Percentiles rank a stretch among this genome's conserved stretches.
Evolutionary conservation across 768 basidiomycete species (phyloP).

Genomic region (Pulveroboletus sp.): DNA sequence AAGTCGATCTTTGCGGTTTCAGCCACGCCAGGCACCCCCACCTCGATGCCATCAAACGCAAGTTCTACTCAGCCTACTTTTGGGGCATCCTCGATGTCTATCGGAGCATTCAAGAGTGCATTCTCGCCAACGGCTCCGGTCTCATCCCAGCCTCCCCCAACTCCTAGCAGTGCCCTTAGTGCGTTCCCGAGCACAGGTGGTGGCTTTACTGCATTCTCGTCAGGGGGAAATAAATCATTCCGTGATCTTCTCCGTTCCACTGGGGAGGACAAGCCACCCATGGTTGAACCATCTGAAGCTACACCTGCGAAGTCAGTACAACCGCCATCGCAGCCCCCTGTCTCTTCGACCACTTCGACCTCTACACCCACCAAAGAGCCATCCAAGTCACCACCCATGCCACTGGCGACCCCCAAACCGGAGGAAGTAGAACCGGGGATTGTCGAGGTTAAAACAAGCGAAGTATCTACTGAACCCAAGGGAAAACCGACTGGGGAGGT

Average conservation of each 20-base stretch:
- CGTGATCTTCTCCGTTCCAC: constrained; percentile 51
- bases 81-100: constrained; percentile 35
- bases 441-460: not conserved
- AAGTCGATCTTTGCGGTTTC: constrained; percentile 37
- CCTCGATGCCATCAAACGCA: constrained; percentile 22
- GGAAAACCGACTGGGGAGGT: constrained; percentile 8
- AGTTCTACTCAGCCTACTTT: constrained; percentile 31
- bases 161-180: constrained; percentile 23
- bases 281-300: constrained; percentile 14
- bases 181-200: constrained; percentile 31
- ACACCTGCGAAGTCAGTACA: constrained; percentile 6
- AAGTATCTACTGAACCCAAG: constrained; percentile 1
- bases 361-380: constrained; percentile 15
- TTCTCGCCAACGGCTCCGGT: constrained; percentile 12
- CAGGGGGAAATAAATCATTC: constrained; percentile 49
- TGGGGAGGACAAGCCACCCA: constrained; percentile 26
- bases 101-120: constrained; percentile 14
- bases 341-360: constrained; percentile 9
- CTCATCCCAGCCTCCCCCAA: constrained; percentile 8
- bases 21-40: constrained; percentile 11
- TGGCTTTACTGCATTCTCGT: constrained; percentile 51
- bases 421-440: not conserved
- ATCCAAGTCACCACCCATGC: not conserved
- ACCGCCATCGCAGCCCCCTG: not conserved
- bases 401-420: not conserved